Evolutionary conservation across 768 basidiomycete species (phyloP).

Genomic region (Tephrocybe rancida): DNA sequence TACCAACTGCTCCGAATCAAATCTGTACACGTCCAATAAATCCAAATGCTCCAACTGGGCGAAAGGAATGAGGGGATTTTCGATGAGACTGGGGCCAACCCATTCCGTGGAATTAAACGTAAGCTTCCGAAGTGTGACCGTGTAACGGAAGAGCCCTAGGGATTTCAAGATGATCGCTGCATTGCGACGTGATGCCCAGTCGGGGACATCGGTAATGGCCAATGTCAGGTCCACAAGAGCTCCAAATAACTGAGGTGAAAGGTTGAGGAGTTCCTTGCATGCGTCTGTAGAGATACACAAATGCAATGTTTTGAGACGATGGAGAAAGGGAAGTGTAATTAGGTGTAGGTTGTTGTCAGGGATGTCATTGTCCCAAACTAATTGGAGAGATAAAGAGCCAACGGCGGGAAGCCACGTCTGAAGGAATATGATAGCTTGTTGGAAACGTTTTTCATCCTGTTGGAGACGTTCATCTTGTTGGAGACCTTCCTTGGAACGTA

Average conservation of each 20-base stretch:
- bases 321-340: no score
- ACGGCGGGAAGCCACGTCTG: neutral
- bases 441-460: neutral
- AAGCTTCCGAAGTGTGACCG: neutral
- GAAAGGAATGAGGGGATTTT: neutral
- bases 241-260: neutral
- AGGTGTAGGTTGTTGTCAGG: no score
- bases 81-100: neutral
- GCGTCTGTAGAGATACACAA: no score
- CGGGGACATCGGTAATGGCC: no score
- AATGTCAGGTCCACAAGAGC: neutral
- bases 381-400: neutral
- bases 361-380: no score
- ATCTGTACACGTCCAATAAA: neutral
- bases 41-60: neutral
- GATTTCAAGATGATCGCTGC: neutral
- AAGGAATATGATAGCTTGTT: neutral
- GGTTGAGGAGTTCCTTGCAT: no score
- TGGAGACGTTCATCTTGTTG: neutral
- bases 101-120: neutral
- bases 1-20: neutral
- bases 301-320: no score
- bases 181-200: neutral
- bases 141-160: neutral
- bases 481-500: neutral